Evolutionary conservation across 495 filamentous ascomycete genomes (phyloP).

Genomic region (Trichoderma gamsii): DNA sequence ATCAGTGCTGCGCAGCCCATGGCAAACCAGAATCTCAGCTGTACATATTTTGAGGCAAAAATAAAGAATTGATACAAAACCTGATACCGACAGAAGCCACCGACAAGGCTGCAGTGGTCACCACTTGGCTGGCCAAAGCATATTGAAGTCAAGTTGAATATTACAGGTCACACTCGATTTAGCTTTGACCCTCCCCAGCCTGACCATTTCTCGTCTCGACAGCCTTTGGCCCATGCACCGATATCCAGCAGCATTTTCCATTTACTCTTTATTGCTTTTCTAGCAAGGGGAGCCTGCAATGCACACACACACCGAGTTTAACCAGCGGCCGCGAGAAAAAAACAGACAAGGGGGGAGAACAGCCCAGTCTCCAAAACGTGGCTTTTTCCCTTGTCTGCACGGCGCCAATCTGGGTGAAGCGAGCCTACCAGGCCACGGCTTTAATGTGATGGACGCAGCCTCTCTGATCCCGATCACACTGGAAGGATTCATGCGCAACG

Average conservation of each 20-base stretch:
- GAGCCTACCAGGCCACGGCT: neutral
- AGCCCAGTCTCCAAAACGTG: neutral
- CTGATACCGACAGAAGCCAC: neutral
- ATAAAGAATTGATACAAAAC: neutral
- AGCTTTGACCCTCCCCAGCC: neutral
- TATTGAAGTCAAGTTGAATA: neutral
- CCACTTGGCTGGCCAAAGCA: neutral
- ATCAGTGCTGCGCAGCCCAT: neutral
- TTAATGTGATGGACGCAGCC: conserved; percentile 8
- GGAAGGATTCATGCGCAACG: neutral
- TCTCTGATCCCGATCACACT: neutral
- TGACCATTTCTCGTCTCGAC: neutral
- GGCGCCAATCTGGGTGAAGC: neutral
- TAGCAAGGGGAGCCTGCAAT: no score
- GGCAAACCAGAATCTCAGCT: neutral
- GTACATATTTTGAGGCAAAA: neutral
- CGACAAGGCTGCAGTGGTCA: conserved; percentile 4
- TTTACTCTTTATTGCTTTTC: neutral
- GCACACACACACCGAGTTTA: no score
- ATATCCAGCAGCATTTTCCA: neutral
- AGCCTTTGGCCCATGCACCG: neutral
- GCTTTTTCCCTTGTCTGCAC: neutral
- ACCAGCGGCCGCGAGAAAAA: no score
- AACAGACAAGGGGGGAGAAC: no score
- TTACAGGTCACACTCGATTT: neutral